Evolutionary conservation across 139 green algal genomes (phyloP), one percentile per base, ranked within the genome.

Genomic region (Micractinium sp.): DNA sequence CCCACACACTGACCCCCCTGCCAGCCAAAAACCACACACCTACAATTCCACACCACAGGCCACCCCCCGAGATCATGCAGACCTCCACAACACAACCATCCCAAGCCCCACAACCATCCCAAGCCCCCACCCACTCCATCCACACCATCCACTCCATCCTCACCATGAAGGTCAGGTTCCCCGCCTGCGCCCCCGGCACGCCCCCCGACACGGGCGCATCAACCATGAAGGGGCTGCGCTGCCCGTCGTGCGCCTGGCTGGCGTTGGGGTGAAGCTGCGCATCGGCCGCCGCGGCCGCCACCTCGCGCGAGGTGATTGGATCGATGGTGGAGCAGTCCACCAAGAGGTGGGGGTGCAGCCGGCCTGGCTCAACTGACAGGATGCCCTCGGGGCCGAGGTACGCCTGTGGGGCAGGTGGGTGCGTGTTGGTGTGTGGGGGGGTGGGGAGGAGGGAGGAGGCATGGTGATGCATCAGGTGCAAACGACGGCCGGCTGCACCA

Each of bases 101-200:
- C 47, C 47, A 56, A 56, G 47, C 47, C 47, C 47, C 47, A 56
- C 47, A 71, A 16, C 20, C 14, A 29, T 71, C 63, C 63, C 22
- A 71, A 71, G 18, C 20, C 12, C 20, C 63, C 63, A 71, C 12
- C 12, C 12, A 71, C 12, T 18, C 33, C 25, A 35, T 18, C 74
- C 12, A 23, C 74, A 13, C 20, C 76, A 14, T 27, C 19, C 33
- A 23, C 36, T 3, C 31, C n/a, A 23, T 15, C 23, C 73, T 41
- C 35, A 96, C 94, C 95, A 97, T 97, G 91, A 97, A 97, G 2
- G 94, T 96, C 13, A 97, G 91, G 25, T 91, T 96, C 61, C 90
- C 95, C 75, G 88, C 90, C 36, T 93, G 82, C 22, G 95, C 95
- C 0, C 93, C 95, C 20, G 91, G 85, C 63, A 96, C 93, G 14